Conservation (phyloP, 768 basidiomycete genomes). For the Macrolepiota fuliginosa region DNA sequence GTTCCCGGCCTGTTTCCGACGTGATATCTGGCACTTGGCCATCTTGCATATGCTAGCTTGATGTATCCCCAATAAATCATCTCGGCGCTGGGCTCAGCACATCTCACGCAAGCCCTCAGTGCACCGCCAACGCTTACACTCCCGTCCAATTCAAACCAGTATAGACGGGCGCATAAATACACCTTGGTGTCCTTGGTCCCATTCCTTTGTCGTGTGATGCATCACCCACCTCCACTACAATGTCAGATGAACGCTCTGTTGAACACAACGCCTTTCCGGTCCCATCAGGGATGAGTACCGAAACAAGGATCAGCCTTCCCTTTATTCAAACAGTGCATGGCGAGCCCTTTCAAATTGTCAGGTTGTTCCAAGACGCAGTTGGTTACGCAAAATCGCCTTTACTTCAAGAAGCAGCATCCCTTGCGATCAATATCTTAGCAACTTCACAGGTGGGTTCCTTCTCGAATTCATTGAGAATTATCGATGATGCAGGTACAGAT, state of each 20-base stretch:
- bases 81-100: neutral
- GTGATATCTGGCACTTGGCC: neutral
- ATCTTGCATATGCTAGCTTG: neutral
- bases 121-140: neutral
- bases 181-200: neutral
- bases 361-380: neutral
- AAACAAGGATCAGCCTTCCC: neutral
- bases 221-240: neutral
- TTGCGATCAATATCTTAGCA: neutral
- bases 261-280: neutral
- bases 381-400: neutral
- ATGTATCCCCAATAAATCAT: neutral
- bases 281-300: neutral
- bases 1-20: neutral
- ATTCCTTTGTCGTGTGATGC: conserved; percentile 1
- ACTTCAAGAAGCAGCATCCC: neutral
- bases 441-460: neutral
- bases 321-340: neutral
- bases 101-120: neutral
- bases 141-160: neutral
- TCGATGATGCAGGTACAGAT: neutral
- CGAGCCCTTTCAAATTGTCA: neutral
- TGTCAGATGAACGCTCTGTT: conserved; percentile 8
- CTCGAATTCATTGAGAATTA: neutral
- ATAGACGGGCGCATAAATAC: neutral